A percentile compares a stretch with the other conserved stretches of the same genome.
phyloP scores from a whole-genome alignment of 139 green algal genomes.

The Closterium sp. region DNA sequence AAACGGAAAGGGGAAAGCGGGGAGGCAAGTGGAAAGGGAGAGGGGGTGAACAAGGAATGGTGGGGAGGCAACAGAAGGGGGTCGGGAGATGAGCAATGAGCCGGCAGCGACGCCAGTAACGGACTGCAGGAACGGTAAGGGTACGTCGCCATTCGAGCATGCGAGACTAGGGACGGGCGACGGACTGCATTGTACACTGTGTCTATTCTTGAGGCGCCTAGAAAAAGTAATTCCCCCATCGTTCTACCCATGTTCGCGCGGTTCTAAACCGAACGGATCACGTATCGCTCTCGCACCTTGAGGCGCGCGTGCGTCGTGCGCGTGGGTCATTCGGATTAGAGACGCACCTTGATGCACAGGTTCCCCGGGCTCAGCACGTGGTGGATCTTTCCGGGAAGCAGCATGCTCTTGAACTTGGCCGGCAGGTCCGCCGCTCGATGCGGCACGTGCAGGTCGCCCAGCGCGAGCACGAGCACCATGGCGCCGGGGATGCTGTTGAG shows the following conservation, averaged over 20 bases:
- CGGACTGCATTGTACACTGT: no score
- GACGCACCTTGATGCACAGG: constrained; percentile 74
- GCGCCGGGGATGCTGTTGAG: no score
- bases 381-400: constrained; percentile 92
- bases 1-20: background rate
- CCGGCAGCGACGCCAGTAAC: no score
- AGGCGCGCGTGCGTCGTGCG: background rate
- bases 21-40: no score
- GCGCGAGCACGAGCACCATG: constrained; percentile 91
- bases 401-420: constrained; percentile 83
- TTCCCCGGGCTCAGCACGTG: constrained; percentile 87
- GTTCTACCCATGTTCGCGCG: no score
- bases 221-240: no score
- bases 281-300: background rate
- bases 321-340: background rate
- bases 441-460: constrained; percentile 91
- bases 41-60: background rate
- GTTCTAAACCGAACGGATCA: background rate
- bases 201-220: no score
- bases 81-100: no score
- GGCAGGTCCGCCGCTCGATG: constrained; percentile 80
- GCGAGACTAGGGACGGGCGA: no score
- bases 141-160: no score
- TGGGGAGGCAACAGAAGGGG: no score
- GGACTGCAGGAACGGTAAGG: no score